These are phyloP conservation scores for Aspergillus jensenii DNA, from an alignment of 2,329 filamentous ascomycete species.

Conservation along the genomic window DNA sequence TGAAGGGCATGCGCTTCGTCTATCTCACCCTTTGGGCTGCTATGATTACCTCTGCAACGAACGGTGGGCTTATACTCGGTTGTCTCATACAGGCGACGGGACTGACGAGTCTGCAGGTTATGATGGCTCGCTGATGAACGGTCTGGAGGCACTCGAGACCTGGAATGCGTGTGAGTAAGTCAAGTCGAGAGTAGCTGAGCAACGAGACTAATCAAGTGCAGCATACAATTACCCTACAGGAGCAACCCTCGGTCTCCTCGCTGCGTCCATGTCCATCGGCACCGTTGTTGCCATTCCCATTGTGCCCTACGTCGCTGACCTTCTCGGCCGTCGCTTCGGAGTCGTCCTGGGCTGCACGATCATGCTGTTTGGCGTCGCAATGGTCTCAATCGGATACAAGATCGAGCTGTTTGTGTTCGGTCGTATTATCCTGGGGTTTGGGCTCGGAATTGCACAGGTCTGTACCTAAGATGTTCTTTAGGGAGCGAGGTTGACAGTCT, in stretches of 20 bases:
- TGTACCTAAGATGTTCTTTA: neutral
- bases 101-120: constrained; percentile 34
- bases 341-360: constrained; percentile 42
- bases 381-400: constrained; percentile 28
- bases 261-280: constrained; percentile 52
- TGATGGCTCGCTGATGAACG: constrained; percentile 54
- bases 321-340: constrained; percentile 47
- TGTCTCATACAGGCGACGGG: too few species aligned
- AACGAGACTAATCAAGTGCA: neutral
- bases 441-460: constrained; percentile 24
- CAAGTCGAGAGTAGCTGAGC: neutral
- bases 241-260: constrained; percentile 45
- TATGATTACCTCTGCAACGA: constrained; percentile 9
- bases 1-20: constrained; percentile 17
- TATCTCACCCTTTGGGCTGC: constrained; percentile 17
- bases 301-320: constrained; percentile 50
- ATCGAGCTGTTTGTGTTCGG: constrained; percentile 30
- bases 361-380: constrained; percentile 27
- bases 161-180: constrained; percentile 39
- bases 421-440: constrained; percentile 31
- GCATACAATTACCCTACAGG: constrained; percentile 29
- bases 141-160: constrained; percentile 44
- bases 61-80: constrained; percentile 8
- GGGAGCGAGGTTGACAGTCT: neutral
- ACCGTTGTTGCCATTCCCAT: constrained; percentile 50